Base-by-base conservation (phyloP, 1,139 yeast genomes). In the Saccharomycopsis phalli region DNA sequence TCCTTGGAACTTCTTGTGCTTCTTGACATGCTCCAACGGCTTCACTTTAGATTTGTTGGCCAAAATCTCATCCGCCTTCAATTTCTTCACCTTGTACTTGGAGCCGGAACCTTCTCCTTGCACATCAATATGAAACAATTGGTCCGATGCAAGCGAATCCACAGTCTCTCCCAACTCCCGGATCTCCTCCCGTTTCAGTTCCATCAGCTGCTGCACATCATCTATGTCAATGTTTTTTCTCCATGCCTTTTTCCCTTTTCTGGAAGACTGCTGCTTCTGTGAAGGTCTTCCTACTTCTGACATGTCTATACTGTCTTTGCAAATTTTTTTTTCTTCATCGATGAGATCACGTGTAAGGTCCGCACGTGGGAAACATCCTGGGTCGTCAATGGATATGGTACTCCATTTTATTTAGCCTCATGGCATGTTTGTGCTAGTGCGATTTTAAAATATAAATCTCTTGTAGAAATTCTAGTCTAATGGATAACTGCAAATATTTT, bases 161-260 rank as follows among this genome's bases (percentile, higher is more conserved):
- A 63, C 49, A 27, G 57, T 58, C 40, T 68, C 68, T 53, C 94
- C 95, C 47, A 76, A 70, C 28, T 72, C 68, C 42, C 81, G 69
- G 52, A 81, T 74, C 46, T 75, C 72, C 41, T 82, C 93, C 43
- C 86, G 68, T 40, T 71, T 68, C 36, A 72, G 76, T 50, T 81
- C 93, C 37, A 91, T 64, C 5, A 79, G 81, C 33, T 64, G 61
- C 55, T 82, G 87, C 39, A 91, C 65, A 47, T 86, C 95, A 19
- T 75, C 76, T 21, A 91, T 65, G 56, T 91, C 94, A 46, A 91
- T 83, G 59, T 91, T 84, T 62, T 91, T 91, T 60, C 96, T 79
- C 98, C 98, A 91, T 4, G 97, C 82, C 57, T 72, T 79, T 68
- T 83, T 88, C 40, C 95, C 95, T 66, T 91, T 91, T 54, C 97